Evolutionary conservation across 257 asterid genomes (phyloP), one percentile per base, ranked within the genome.

Genomic region (Capsicum pubescens): DNA sequence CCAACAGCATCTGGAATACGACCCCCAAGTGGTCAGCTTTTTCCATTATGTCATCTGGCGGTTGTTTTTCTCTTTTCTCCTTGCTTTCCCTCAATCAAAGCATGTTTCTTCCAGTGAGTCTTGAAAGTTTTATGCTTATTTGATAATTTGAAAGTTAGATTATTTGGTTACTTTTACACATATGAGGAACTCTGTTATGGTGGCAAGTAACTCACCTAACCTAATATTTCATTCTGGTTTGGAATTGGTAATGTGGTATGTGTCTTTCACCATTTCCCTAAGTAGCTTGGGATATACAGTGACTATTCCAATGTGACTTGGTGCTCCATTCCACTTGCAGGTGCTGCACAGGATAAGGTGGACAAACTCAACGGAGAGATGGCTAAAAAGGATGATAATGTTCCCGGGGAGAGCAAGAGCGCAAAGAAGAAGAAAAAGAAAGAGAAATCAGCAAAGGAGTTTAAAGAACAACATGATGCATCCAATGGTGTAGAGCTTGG

Each of bases 341-440:
- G 90, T 84, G 79, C 50, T 78, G 67, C 86, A 69, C 87, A 86
- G 69, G 92, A 91, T 56, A 87, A 84, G 86, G 92, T 83, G 42
- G 93, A 85, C 46, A 88, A 86, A 50, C 7, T 14, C 32, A 87
- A 90, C 32, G 94, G 89, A 56, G 94, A 88, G 82, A 90, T 84
- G 77, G 92, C 88, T 76, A 93, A 91, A 88, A 91, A 92, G 88
- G 97, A 86, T 39, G 74, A 88, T 36, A 87, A 17, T 85, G 91
- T 87, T 63, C 88, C 97, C 15, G 91, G 90, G 39, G 99, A 94
- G 91, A 93, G 98, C 84, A 93, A 94, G 86, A 94, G 87, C 63
- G 93, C 97, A 69, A 95, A 93, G 88, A 95, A 95, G 93, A 95
- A 95, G 93, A 94, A 94, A 74, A 94, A 95, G 93, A 94, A 91